Evolutionary conservation across 2,329 filamentous ascomycete genomes (phyloP).

Genomic region (Aspergillus fischeri): DNA sequence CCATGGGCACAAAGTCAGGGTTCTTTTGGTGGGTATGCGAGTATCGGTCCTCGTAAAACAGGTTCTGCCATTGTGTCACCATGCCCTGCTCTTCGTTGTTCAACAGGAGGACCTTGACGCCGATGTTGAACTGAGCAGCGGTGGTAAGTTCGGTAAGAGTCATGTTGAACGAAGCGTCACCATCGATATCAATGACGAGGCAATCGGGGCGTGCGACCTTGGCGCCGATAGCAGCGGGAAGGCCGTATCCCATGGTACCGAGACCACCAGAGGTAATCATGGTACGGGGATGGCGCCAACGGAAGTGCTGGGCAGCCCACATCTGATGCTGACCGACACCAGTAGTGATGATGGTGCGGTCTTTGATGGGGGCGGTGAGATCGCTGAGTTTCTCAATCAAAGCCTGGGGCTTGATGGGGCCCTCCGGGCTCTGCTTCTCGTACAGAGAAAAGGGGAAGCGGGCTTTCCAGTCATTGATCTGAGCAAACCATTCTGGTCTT

Average conservation of each 20-base stretch:
- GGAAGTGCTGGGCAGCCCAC: constrained; percentile 97
- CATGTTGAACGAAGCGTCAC: constrained; percentile 99
- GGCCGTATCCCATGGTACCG: constrained; percentile 92
- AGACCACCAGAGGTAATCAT: constrained; percentile 97
- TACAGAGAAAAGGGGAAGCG: constrained; percentile 82
- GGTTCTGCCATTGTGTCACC: constrained; percentile 97
- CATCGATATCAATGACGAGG: constrained; percentile 92
- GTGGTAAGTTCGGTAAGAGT: constrained; percentile 93
- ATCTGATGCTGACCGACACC: constrained; percentile 98
- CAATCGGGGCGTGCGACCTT: constrained; percentile 81
- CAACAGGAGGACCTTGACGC: constrained; percentile 86
- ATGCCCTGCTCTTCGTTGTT: constrained; percentile 99
- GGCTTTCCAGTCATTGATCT: constrained; percentile 87
- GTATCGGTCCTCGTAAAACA: constrained; percentile 94
- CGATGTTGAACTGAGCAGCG: constrained; percentile 92
- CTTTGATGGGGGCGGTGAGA: constrained; percentile 73
- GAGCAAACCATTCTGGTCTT: constrained; percentile 78
- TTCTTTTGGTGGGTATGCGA: constrained; percentile 90
- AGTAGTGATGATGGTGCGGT: constrained; percentile 82
- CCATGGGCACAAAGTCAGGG: constrained; percentile 91
- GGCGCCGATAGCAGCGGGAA: constrained; percentile 90
- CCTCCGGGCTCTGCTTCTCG: constrained; percentile 69
- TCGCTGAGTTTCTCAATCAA: constrained; percentile 87
- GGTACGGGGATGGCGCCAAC: constrained; percentile 84
- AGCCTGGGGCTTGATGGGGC: constrained; percentile 89